These are phyloP conservation scores for Debaryomyces psychrophilus DNA, from an alignment of 1,139 yeast genomes.

Conservation along the genomic window DNA sequence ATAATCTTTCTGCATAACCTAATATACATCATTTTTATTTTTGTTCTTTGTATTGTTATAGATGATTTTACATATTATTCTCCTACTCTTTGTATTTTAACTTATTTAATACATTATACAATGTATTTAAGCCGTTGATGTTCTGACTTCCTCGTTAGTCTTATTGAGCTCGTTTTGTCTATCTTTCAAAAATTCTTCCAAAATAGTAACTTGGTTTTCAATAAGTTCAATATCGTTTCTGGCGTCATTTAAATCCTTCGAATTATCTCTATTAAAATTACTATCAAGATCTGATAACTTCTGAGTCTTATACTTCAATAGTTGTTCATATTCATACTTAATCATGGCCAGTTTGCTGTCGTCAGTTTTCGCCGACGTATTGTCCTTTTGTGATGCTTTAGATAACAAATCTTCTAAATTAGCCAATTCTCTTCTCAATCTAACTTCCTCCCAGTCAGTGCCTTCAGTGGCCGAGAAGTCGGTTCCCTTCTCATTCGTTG, in stretches of 20 bases:
- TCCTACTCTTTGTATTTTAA: neutral
- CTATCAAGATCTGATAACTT: conserved; percentile 19
- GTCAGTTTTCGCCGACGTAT: conserved; percentile 32
- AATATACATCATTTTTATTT: conserved; percentile 7
- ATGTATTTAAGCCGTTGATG: conserved; percentile 18
- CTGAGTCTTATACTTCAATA: conserved; percentile 70
- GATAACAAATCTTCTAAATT: conserved; percentile 68
- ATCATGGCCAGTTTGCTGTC: conserved; percentile 33
- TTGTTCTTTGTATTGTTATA: conserved; percentile 3
- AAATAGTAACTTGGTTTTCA: conserved; percentile 62
- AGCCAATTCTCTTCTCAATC: conserved; percentile 75
- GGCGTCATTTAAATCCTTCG: conserved; percentile 43
- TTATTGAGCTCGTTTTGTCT: conserved; percentile 55
- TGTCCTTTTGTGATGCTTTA: conserved; percentile 53
- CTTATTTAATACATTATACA: conserved; percentile 4
- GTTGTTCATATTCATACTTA: conserved; percentile 79
- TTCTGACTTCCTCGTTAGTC: conserved; percentile 47
- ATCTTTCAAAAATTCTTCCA: conserved; percentile 56
- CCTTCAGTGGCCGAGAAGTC: conserved; percentile 75
- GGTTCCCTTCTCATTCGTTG: conserved; percentile 59
- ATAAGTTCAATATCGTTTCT: conserved; percentile 64
- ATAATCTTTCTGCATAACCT: conserved; percentile 15
- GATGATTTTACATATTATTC: neutral
- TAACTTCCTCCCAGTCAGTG: conserved; percentile 85
- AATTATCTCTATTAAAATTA: conserved; percentile 14